phyloP scores from a whole-genome alignment of 2,329 filamentous ascomycete genomes.

The Talaromyces sp. region DNA sequence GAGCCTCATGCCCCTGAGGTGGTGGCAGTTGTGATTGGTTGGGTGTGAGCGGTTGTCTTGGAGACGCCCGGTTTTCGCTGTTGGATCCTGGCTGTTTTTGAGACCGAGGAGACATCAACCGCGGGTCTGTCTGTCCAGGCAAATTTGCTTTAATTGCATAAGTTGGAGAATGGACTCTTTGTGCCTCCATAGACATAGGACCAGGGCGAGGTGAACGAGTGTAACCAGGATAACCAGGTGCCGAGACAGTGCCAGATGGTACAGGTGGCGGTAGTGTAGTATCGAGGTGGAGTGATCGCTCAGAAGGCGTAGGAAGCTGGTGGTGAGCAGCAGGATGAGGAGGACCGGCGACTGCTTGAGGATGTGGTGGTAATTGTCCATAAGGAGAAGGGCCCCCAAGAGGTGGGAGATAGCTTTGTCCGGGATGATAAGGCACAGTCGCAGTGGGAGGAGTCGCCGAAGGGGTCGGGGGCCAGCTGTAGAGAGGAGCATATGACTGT shows the following conservation, averaged over 20 bases:
- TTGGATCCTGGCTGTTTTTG: conserved; percentile 21
- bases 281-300: conserved; percentile 35
- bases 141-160: conserved; percentile 23
- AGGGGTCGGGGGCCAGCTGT: conserved; percentile 46
- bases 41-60: conserved; percentile 25
- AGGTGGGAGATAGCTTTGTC: conserved; percentile 34
- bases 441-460: conserved; percentile 43
- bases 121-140: conserved; percentile 28
- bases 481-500: conserved; percentile 40
- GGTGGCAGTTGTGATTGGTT: conserved; percentile 22
- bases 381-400: conserved; percentile 35
- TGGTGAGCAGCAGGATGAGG: conserved; percentile 24
- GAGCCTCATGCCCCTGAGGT: conserved; percentile 25
- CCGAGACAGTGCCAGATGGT: conserved; percentile 20
- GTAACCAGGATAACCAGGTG: conserved; percentile 26
- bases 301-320: conserved; percentile 31
- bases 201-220: conserved; percentile 29
- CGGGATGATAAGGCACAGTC: conserved; percentile 33
- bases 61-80: conserved; percentile 21
- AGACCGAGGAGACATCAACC: conserved; percentile 35
- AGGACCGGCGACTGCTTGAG: conserved; percentile 21
- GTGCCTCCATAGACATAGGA: conserved; percentile 26
- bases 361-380: conserved; percentile 22
- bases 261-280: conserved; percentile 26
- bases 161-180: conserved; percentile 29